Percentiles rank a stretch among this genome's conserved stretches.
phyloP scores from a whole-genome alignment of 768 basidiomycete genomes.

The Ephemerocybe angulata region DNA sequence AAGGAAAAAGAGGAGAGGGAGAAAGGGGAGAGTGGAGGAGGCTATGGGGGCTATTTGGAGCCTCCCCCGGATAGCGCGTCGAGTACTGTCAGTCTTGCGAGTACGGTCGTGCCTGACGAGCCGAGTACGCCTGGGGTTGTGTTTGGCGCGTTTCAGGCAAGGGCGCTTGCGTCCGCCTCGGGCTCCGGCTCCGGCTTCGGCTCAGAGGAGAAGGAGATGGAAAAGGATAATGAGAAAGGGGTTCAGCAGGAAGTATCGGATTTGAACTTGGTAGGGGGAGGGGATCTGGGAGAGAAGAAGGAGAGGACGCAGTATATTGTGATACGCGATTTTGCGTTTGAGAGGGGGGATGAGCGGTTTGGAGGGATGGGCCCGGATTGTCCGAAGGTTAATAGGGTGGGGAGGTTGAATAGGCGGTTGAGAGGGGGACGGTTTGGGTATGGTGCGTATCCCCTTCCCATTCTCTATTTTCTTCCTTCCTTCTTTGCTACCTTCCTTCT shows the following conservation, averaged over 20 bases:
- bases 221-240: neutral
- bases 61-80: neutral
- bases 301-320: constrained; percentile 25
- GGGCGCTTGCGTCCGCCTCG: neutral
- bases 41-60: no score
- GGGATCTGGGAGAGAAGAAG: neutral
- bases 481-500: neutral
- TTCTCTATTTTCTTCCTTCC: neutral
- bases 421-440: neutral
- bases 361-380: constrained; percentile 36
- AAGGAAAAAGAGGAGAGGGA: neutral
- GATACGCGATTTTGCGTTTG: constrained; percentile 43
- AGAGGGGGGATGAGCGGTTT: constrained; percentile 34
- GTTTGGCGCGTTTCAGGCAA: neutral
- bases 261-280: no score
- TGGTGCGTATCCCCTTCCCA: neutral
- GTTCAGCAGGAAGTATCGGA: neutral
- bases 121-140: neutral
- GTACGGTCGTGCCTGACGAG: neutral
- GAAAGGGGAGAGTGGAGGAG: neutral
- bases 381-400: constrained; percentile 37
- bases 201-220: neutral
- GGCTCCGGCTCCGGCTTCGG: neutral
- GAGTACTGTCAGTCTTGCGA: neutral
- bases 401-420: constrained; percentile 29